Evolutionary conservation across 192 early-diverging fungal species (phyloP), one percentile per base, ranked within the genome.

Genomic region (Phlyctochytrium arcticum): DNA sequence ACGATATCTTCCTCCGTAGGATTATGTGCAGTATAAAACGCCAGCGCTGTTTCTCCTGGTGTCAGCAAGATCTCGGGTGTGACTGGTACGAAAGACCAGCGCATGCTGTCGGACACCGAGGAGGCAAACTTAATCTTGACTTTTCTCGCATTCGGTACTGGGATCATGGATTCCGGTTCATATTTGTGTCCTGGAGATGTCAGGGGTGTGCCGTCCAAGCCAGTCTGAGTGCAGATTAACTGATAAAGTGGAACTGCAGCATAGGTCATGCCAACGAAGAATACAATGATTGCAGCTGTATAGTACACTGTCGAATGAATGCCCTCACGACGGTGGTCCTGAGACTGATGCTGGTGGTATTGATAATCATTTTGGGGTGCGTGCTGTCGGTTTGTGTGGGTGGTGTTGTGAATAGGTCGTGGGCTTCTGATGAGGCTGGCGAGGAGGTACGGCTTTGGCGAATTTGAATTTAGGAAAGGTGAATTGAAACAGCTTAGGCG

Each of bases 201-300:
- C 83, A 63, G 63, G 48, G 93, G 92, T 29, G 96, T 95, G 15
- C 96, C 96, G 69, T 90, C 92, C 48, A 89, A 81, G 0, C 95
- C 95, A 2, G 95, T 97, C n/a, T 83, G 80, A 37, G 90, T 86
- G 81, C 96, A 99, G 65, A 99, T 87, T 48, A 98, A 77, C 39
- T 94, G 85, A 78, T 99, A 99, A 5, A 96, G 76, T 4, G 96
- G 96, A 5, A 98, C 97, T 2, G 95, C 89, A 3, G 93, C 94
- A 72, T 96, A 99, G 6, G 91, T 80, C 10, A 90, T 73, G 23
- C 94, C 96, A 4, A 96, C 46, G 54, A 95, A 92, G 21, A 78
- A 69, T 21, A 98, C 87, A 30, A 98, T 82, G 36, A 93, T 80
- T 0, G 93, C 83, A 8, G 83, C 80, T 24, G 88, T 84, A 71